Percentiles rank a stretch among this genome's conserved stretches.
These are phyloP conservation scores for Penicillium freii DNA, from an alignment of 2,329 filamentous ascomycete genomes.

Conservation along the genomic window DNA sequence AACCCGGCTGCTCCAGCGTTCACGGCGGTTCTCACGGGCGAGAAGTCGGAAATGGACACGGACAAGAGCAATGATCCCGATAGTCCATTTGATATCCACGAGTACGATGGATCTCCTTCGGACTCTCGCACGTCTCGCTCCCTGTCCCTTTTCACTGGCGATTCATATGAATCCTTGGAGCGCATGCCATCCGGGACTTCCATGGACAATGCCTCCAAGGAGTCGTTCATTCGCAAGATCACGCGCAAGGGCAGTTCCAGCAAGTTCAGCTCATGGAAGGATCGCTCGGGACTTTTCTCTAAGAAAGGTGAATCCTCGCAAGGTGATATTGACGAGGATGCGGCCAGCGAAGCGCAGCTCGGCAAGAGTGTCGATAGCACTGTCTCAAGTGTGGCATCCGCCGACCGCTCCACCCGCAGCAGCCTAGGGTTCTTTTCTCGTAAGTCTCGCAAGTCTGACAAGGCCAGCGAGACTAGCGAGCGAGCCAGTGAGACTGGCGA, in stretches of 20 bases:
- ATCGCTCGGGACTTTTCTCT: conserved; percentile 48
- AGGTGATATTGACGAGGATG: conserved; percentile 48
- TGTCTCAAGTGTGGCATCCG: conserved; percentile 42
- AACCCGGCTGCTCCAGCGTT: conserved; percentile 91
- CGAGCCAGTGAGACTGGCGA: conserved; percentile 45
- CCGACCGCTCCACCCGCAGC: conserved; percentile 44
- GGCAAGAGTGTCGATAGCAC: conserved; percentile 46
- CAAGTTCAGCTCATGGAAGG: conserved; percentile 54
- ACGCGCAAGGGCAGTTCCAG: conserved; percentile 52
- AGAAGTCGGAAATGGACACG: conserved; percentile 46
- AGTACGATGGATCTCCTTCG: conserved; percentile 44
- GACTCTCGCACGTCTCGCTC: conserved; percentile 47
- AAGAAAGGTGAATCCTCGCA: conserved; percentile 46
- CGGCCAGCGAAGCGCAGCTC: conserved; percentile 39
- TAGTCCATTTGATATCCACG: conserved; percentile 30
- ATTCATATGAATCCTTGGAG: conserved; percentile 50
- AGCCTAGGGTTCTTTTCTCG: conserved; percentile 50
- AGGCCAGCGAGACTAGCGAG: conserved; percentile 46
- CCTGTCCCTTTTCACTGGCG: conserved; percentile 45
- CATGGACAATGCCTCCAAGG: conserved; percentile 44
- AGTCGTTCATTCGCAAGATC: conserved; percentile 53
- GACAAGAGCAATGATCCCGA: conserved; percentile 35
- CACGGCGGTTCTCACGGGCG: conserved; percentile 64
- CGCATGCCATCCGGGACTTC: conserved; percentile 45
- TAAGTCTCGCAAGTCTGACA: conserved; percentile 47